Evolutionary conservation across 768 basidiomycete species (phyloP).

Genomic region (Tylopilus intermedius): DNA sequence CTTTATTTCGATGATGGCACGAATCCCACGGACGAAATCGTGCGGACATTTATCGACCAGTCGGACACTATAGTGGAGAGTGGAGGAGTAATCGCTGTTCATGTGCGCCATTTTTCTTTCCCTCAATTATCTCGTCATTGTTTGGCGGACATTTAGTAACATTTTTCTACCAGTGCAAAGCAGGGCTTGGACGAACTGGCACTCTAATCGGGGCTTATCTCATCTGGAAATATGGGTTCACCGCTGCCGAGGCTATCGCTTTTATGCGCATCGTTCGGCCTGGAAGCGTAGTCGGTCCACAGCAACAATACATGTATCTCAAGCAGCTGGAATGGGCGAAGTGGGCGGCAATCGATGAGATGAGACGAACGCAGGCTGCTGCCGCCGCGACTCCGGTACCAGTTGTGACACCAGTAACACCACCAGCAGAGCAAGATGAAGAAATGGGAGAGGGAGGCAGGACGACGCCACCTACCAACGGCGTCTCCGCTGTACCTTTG

Average conservation of each 20-base stretch:
- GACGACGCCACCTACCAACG: slow-evolving; percentile 24
- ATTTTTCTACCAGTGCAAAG: slow-evolving; percentile 68
- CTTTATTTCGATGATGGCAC: slow-evolving; percentile 98
- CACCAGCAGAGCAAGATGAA: slow-evolving; percentile 73
- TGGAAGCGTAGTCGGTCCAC: slow-evolving; percentile 87
- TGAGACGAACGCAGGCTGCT: slow-evolving; percentile 45
- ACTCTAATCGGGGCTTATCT: slow-evolving; percentile 97
- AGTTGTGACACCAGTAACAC: slow-evolving; percentile 70
- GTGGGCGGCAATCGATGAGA: slow-evolving; percentile 86
- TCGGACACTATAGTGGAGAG: slow-evolving; percentile 71
- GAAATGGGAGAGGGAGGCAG: slow-evolving; percentile 48
- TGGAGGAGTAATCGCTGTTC: slow-evolving; percentile 83
- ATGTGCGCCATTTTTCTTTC: slow-evolving; percentile 48
- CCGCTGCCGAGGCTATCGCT: slow-evolving; percentile 91
- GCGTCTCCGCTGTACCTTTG: slow-evolving; percentile 29
- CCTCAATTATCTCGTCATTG: slow-evolving; percentile 8
- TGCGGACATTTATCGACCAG: slow-evolving; percentile 83
- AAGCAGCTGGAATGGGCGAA: slow-evolving; percentile 92
- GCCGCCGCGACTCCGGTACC: slow-evolving; percentile 37
- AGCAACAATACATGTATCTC: slow-evolving; percentile 92
- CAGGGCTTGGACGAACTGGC: slow-evolving; percentile 93
- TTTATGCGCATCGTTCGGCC: slow-evolving; percentile 98
- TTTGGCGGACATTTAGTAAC: slow-evolving; percentile 19
- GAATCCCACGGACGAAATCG: slow-evolving; percentile 94
- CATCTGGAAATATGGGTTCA: slow-evolving; percentile 98